Conservation (phyloP, 2,329 filamentous ascomycete genomes). For the Shiraia sp. region DNA sequence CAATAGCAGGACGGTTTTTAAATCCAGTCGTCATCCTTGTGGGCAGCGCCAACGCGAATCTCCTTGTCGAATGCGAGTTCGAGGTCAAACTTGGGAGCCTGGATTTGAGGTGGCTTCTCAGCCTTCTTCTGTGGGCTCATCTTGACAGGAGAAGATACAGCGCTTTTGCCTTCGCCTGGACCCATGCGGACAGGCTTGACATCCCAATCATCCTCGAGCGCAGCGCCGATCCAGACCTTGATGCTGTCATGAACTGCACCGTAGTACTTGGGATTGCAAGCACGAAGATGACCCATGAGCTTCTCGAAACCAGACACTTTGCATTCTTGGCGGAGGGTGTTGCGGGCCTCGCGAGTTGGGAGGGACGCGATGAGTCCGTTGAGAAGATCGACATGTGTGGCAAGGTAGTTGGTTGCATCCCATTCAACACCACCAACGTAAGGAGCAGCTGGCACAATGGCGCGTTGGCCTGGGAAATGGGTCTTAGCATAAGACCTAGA, state of each 20-base stretch:
- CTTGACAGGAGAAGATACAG: slow-evolving; percentile 34
- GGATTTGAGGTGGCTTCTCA: slow-evolving; percentile 42
- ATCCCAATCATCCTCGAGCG: slow-evolving; percentile 85
- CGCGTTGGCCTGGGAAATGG: slow-evolving; percentile 82
- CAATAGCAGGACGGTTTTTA: too few species aligned
- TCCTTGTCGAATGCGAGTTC: slow-evolving; percentile 38
- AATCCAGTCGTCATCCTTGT: slow-evolving; percentile 39
- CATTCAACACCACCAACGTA: slow-evolving; percentile 98
- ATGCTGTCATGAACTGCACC: slow-evolving; percentile 86
- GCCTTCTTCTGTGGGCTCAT: slow-evolving; percentile 49
- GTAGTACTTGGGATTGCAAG: slow-evolving; percentile 98
- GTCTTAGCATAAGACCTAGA: slow-evolving; percentile 57
- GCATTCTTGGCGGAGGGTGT: slow-evolving; percentile 75
- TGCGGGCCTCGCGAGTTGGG: slow-evolving; percentile 70
- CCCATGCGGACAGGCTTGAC: slow-evolving; percentile 79
- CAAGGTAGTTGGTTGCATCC: slow-evolving; percentile 97
- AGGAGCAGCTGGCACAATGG: slow-evolving; percentile 89
- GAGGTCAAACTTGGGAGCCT: slow-evolving; percentile 44
- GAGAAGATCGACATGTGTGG: slow-evolving; percentile 87
- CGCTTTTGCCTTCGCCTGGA: slow-evolving; percentile 45
- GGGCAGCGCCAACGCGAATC: slow-evolving; percentile 19
- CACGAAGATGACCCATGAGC: slow-evolving; percentile 78
- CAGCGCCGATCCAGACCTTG: slow-evolving; percentile 87
- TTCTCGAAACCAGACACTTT: slow-evolving; percentile 89
- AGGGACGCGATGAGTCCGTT: slow-evolving; percentile 88